phyloP scores from a whole-genome alignment of 2,329 filamentous ascomycete species.

The Clarireedia monteithiana region DNA sequence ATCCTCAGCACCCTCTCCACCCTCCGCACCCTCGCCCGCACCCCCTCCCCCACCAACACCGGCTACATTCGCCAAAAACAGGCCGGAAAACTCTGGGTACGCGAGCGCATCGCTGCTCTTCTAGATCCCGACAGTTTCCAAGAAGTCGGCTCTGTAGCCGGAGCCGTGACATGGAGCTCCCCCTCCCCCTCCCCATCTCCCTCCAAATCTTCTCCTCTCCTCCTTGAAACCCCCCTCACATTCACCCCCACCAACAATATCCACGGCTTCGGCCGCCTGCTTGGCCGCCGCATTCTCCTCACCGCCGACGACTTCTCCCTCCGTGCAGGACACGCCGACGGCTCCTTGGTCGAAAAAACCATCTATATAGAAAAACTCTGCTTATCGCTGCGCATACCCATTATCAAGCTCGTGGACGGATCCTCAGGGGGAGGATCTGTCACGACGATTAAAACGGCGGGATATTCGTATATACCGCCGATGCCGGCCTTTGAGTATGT shows the following conservation, averaged over 20 bases:
- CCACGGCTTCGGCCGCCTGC: conserved; percentile 47
- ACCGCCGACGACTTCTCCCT: conserved; percentile 59
- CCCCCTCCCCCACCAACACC: conserved; percentile 43
- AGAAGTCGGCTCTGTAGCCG: conserved; percentile 53
- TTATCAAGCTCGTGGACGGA: conserved; percentile 57
- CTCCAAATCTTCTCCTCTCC: no score
- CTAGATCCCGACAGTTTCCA: conserved; percentile 47
- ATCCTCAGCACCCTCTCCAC: conserved; percentile 48
- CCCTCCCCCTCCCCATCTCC: no score
- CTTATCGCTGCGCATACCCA: conserved; percentile 47
- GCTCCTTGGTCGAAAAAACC: conserved; percentile 48
- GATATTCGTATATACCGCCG: conserved; percentile 53
- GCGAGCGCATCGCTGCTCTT: conserved; percentile 51
- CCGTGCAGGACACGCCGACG: conserved; percentile 56
- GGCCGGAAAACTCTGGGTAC: conserved; percentile 57
- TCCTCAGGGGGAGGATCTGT: conserved; percentile 55
- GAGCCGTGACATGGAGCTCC: conserved; percentile 47
- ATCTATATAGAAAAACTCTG: conserved; percentile 56
- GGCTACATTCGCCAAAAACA: conserved; percentile 57
- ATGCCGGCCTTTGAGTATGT: conserved; percentile 46
- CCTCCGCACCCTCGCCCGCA: conserved; percentile 44
- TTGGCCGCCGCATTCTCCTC: conserved; percentile 47
- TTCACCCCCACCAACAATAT: conserved; percentile 57
- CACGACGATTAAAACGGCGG: conserved; percentile 46
- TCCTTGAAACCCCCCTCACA: conserved; percentile 26